Conservation (phyloP, 1,284 basidiomycete genomes). For the Cystobasidium sp. region DNA sequence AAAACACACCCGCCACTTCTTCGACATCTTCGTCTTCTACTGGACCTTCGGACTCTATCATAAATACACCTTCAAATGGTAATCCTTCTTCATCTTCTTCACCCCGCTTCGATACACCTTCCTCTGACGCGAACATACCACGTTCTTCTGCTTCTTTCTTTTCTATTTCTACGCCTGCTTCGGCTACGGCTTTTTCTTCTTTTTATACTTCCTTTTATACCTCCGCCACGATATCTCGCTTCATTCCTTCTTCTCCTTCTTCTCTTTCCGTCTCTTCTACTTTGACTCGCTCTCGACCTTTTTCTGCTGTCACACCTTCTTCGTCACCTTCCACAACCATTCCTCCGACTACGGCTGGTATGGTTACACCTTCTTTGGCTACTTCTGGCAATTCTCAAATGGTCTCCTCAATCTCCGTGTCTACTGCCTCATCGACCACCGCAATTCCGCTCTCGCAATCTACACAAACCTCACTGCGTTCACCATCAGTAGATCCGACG, state of each 20-base stretch:
- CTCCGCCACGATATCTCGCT: background rate
- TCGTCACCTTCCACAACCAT: background rate
- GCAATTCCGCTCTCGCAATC: background rate
- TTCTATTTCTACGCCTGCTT: background rate
- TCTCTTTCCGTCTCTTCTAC: background rate
- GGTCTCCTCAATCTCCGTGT: background rate
- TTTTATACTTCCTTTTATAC: background rate
- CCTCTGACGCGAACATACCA: conserved; percentile 14
- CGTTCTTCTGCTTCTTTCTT: background rate
- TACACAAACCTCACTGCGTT: background rate
- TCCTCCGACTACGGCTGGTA: background rate
- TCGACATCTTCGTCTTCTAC: background rate
- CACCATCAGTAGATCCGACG: background rate
- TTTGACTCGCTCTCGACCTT: background rate
- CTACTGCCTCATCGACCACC: background rate
- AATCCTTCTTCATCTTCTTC: conserved; percentile 14
- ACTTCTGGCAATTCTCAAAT: background rate
- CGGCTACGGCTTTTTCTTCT: conserved; percentile 3
- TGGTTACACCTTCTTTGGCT: background rate
- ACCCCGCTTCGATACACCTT: conserved; percentile 10
- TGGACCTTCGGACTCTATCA: background rate
- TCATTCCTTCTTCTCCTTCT: background rate
- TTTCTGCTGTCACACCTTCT: background rate
- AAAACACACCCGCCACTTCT: background rate
- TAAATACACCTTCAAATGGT: background rate